Evolutionary conservation across 2,329 filamentous ascomycete genomes (phyloP), one percentile per base, ranked within the genome.

Genomic region (Emmonsiellopsis sp.): DNA sequence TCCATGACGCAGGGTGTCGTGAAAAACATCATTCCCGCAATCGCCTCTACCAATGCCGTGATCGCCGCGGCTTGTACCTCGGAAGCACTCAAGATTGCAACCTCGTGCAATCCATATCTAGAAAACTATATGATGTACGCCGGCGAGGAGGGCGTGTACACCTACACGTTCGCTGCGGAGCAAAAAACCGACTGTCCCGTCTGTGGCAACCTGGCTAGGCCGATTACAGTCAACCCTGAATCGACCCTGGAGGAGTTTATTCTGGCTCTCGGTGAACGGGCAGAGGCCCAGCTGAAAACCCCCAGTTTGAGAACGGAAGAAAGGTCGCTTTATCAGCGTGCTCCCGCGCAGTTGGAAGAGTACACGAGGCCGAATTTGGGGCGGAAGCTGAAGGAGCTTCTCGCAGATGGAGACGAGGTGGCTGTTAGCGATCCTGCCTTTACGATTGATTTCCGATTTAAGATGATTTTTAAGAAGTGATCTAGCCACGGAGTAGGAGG

Each of bases 71-170:
- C 88, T 51, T 97, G 92, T 71, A 97, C 93, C 71, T 97, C 95
- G 60, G 93, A 98, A 71, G 92, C 91, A 1, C 84, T 97, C 73
- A 98, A 98, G 73, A 88, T 98, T 57, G 87, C 86, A 42, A 95
- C 88, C 11, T 83, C 79, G 48, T 82, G 85, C 39, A 93, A 92
- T 34, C 89, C 92, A 0, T 85, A 84, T 58, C 77, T 98, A 13
- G 86, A 86, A 53, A 95, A 95, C 68, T 98, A 98, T 74, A 97
- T 97, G 91, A 95, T 96, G 88, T 98, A 98, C 70, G 95, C 89
- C 10, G 93, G 94, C 46, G 91, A 97, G 64, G 92, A 95, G 64
- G 82, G 87, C 60, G 86, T 98, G 60, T 98, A 98, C 74, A 98
- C 93, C 0, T 96, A 95, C 71, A 98, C 93, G 0, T 98, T 97